Base-by-base conservation (phyloP, 257 asterid species). In the Rhazya stricta region DNA sequence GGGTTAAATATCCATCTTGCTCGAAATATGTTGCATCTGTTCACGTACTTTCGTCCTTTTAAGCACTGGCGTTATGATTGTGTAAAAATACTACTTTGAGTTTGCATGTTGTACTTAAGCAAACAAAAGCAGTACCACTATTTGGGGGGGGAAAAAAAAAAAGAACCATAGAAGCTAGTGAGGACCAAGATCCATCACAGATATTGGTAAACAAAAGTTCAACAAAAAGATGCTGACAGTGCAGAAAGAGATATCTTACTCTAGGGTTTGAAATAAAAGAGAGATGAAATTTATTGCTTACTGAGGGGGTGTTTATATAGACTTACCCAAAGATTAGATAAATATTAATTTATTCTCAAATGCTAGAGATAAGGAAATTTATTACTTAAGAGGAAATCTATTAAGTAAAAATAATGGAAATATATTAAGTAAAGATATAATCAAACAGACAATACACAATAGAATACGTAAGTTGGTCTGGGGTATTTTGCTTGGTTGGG, bases 1-100 rank as follows among this genome's bases (percentile, higher is more conserved):
- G 82, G 6, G 71, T 89, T 80, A 25, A 56, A 67, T 9, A 78
- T 80, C 96, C 96, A 89, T 78, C 79, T 82, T 6, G 92, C 96
- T 53, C 67, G 69, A 74, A 83, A 89, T 60, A 84, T 80, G 76
- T 89, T 76, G 82, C 96, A 88, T 27, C 77, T 72, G 18, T 4
- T 62, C 39, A 58, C 45, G 15, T 67, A 75, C 63, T 63, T 13
- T 70, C 79, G 74, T 30, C 65, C 77, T 45, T 48, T 60, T 2
- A 43, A 42, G 5, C 25, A 57, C 19, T 57, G 3, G 21, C 34
- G 43, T 56, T 69, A 34, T 70, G 23, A 27, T 29, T 58, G 5
- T 56, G 60, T 13, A 6, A 27, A 13, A 58, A 27, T 34, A 41
- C 16, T 56, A 13, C 71, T 36, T 34, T 36, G 78, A 75, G 50